These are phyloP conservation scores for Cercospora nicotianae DNA, from an alignment of 2,329 filamentous ascomycete genomes.

Conservation along the genomic window DNA sequence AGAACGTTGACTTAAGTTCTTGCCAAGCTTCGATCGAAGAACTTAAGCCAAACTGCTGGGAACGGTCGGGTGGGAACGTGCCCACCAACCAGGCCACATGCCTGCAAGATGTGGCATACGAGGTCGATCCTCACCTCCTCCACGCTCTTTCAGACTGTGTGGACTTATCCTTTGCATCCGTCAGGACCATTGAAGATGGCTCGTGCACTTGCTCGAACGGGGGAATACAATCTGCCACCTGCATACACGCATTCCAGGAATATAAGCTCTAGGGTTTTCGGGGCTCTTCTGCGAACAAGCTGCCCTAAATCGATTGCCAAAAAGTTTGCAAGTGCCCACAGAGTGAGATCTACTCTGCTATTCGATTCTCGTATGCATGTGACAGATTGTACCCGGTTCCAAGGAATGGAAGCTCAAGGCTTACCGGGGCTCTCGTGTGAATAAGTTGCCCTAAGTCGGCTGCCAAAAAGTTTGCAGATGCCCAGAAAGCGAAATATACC, in stretches of 20 bases:
- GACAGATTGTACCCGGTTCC: not conserved
- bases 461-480: not conserved
- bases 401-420: not conserved
- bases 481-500: not conserved
- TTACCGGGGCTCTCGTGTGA: not conserved
- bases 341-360: not conserved
- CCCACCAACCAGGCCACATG: no score
- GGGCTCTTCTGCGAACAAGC: not conserved
- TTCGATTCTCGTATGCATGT: not conserved
- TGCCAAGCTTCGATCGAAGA: no score
- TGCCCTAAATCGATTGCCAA: not conserved
- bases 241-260: not conserved
- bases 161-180: no score
- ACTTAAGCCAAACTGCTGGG: no score
- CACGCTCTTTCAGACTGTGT: no score
- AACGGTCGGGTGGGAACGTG: no score
- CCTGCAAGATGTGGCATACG: no score
- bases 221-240: not conserved
- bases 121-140: no score
- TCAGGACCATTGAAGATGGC: no score
- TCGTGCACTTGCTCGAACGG: no score
- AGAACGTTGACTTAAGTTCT: no score
- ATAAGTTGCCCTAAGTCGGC: not conserved
- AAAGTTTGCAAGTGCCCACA: not conserved
- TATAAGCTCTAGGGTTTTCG: not conserved